Percentiles rank a stretch among this genome's conserved stretches.
Evolutionary conservation across 2,329 filamentous ascomycete species (phyloP).

Genomic region (Alternaria brassicicola): DNA sequence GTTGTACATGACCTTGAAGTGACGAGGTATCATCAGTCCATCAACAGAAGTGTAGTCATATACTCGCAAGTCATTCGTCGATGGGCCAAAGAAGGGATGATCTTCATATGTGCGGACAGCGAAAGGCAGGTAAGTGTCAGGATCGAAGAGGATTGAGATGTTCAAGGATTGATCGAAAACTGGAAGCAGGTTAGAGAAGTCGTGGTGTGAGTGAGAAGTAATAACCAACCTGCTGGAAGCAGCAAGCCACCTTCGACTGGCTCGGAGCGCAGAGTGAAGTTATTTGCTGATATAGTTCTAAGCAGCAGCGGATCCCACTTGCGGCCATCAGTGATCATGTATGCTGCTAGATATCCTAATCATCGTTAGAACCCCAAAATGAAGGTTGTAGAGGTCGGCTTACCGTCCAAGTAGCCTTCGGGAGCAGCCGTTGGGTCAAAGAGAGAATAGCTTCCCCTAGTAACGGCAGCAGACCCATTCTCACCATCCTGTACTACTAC

Average conservation of each 20-base stretch:
- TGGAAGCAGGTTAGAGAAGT: neutral
- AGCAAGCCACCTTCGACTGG: neutral
- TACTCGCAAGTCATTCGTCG: conserved; percentile 1
- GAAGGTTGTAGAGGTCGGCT: neutral
- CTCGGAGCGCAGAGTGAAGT: neutral
- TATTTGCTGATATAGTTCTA: neutral
- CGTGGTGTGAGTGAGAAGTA: neutral
- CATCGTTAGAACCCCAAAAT: neutral
- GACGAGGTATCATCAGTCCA: neutral
- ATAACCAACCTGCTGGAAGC: neutral
- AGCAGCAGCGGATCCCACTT: neutral
- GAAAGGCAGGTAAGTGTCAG: conserved; percentile 1
- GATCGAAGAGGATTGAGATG: conserved; percentile 3
- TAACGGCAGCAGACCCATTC: neutral
- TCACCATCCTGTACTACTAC: neutral
- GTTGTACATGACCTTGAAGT: neutral
- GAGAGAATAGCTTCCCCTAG: neutral
- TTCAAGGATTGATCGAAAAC: neutral
- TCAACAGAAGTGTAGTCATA: neutral
- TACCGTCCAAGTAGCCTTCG: neutral
- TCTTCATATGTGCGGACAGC: conserved; percentile 1
- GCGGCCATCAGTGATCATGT: neutral
- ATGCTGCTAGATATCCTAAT: neutral
- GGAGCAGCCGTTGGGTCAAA: neutral
- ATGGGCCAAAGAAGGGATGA: conserved; percentile 1